Conservation (phyloP, 2,329 filamentous ascomycete genomes). For the Fusarium chaquense region DNA sequence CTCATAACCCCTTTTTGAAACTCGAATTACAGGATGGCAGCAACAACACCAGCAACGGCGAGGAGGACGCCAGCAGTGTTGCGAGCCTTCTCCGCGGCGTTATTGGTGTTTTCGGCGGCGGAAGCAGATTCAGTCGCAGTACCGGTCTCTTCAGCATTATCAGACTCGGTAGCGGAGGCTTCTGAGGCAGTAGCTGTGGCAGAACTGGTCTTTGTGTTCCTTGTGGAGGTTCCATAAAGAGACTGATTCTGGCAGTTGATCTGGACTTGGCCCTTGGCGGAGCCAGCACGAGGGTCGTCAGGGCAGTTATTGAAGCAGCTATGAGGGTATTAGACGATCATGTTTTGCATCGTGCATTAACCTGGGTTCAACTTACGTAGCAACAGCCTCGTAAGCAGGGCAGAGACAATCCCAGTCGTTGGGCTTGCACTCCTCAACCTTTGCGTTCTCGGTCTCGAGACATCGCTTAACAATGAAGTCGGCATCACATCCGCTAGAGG, state of each 20-base stretch:
- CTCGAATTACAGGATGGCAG: slow-evolving; percentile 52
- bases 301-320: slow-evolving; percentile 71
- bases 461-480: slow-evolving; percentile 62
- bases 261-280: slow-evolving; percentile 55
- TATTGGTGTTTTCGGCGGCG: slow-evolving; percentile 42
- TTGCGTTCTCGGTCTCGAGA: slow-evolving; percentile 55
- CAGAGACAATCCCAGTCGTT: slow-evolving; percentile 63
- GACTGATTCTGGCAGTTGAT: slow-evolving; percentile 61
- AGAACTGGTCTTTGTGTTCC: slow-evolving; percentile 43
- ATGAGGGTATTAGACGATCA: slow-evolving; percentile 12
- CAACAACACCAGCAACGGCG: slow-evolving; percentile 55
- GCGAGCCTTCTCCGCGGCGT: slow-evolving; percentile 49
- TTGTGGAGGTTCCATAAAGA: slow-evolving; percentile 55
- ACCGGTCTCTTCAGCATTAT: slow-evolving; percentile 34
- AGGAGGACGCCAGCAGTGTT: slow-evolving; percentile 53
- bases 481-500: slow-evolving; percentile 56
- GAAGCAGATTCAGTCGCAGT: slow-evolving; percentile 36
- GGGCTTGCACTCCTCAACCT: slow-evolving; percentile 54
- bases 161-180: slow-evolving; percentile 37
- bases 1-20: slow-evolving; percentile 11
- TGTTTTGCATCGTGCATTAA: not conserved
- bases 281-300: slow-evolving; percentile 56
- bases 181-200: slow-evolving; percentile 35
- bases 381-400: slow-evolving; percentile 57
- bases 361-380: slow-evolving; percentile 55